phyloP scores from a whole-genome alignment of 108 stramenopile species.

The Skeletonema costatum region DNA sequence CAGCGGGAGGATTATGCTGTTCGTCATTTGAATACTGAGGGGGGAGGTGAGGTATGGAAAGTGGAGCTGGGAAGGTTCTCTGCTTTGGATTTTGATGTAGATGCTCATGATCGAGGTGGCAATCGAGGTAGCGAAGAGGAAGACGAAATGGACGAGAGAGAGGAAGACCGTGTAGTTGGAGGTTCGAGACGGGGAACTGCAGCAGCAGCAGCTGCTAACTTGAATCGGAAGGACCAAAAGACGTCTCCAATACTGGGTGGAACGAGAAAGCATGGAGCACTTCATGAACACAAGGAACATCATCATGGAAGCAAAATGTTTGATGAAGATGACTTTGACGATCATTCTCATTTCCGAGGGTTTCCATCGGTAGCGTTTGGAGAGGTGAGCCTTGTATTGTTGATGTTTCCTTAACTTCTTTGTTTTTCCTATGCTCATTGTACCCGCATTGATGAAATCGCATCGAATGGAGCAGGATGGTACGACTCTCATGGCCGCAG shows the following conservation, averaged over 20 bases:
- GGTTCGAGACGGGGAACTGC: conserved; percentile 25
- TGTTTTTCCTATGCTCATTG: not conserved
- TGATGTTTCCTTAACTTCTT: not conserved
- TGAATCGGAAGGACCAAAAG: conserved; percentile 12
- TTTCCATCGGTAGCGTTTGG: conserved; percentile 73
- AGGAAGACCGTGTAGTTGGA: conserved; percentile 4
- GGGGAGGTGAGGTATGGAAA: conserved; percentile 79
- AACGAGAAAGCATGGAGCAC: conserved; percentile 19
- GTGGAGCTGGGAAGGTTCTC: conserved; percentile 68
- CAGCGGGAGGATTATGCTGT: conserved; percentile 82
- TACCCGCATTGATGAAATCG: not conserved
- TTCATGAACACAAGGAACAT: conserved; percentile 7
- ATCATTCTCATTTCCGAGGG: conserved; percentile 28
- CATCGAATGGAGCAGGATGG: conserved; percentile 47
- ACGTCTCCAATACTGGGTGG: conserved; percentile 23
- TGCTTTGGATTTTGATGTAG: conserved; percentile 67
- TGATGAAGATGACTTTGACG: conserved; percentile 14
- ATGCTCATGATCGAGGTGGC: conserved; percentile 16
- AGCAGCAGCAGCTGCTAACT: conserved; percentile 24
- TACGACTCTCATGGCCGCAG: conserved; percentile 56
- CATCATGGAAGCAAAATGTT: conserved; percentile 6
- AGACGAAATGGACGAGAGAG: conserved; percentile 12
- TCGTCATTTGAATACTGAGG: conserved; percentile 63
- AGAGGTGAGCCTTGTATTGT: conserved; percentile 22
- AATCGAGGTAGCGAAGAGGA: not conserved